phyloP scores from a whole-genome alignment of 352 stramenopile species.

The Plasmopara halstedii region DNA sequence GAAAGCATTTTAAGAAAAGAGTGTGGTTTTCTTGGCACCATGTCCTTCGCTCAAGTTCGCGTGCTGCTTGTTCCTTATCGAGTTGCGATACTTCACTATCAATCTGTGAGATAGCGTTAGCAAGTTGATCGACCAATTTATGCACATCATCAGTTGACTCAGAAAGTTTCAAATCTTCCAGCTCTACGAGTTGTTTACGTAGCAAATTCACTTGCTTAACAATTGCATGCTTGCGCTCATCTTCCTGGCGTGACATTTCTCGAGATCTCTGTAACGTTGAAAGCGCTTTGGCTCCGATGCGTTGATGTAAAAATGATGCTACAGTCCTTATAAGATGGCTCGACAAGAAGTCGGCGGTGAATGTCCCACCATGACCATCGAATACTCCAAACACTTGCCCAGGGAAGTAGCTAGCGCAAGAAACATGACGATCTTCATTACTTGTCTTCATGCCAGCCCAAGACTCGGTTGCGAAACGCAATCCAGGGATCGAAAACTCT shows the following conservation, averaged over 20 bases:
- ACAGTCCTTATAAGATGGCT: constrained; percentile 36
- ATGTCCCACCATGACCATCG: constrained; percentile 50
- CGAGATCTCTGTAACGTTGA: constrained; percentile 11
- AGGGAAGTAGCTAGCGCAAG: constrained; percentile 24
- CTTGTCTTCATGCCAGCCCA: constrained; percentile 43
- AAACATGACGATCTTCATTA: constrained; percentile 54
- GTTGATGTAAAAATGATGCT: constrained; percentile 18
- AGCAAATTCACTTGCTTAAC: constrained; percentile 21
- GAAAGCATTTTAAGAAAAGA: constrained; percentile 25
- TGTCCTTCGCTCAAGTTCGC: constrained; percentile 8
- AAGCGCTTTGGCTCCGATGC: constrained; percentile 17
- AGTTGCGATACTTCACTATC: constrained; percentile 26
- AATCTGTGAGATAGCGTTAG: constrained; percentile 18
- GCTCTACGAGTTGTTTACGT: constrained; percentile 23
- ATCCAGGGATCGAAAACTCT: constrained; percentile 16
- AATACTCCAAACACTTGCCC: constrained; percentile 51
- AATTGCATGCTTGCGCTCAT: constrained; percentile 22
- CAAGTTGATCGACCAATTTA: constrained; percentile 20
- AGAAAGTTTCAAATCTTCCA: constrained; percentile 8
- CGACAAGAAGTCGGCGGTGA: constrained; percentile 39
- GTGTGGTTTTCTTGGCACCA: constrained; percentile 24
- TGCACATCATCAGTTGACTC: constrained; percentile 4
- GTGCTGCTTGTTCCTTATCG: constrained; percentile 21
- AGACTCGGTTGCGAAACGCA: constrained; percentile 47
- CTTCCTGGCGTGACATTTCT: constrained; percentile 15